These are phyloP conservation scores for Saccharomycodes ludwigii DNA, from an alignment of 805 yeast genomes.

Conservation along the genomic window DNA sequence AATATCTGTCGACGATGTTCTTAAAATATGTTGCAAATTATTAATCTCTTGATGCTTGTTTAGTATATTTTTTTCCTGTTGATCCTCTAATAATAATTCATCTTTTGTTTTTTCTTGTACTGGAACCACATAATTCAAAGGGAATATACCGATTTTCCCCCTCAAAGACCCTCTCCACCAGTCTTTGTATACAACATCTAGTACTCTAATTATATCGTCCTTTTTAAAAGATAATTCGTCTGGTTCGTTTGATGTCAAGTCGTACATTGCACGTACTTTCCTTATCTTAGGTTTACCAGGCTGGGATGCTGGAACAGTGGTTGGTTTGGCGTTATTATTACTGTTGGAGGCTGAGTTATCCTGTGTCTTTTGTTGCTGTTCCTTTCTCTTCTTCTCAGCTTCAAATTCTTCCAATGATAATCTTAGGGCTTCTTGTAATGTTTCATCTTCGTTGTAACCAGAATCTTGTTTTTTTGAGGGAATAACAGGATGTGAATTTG, in stretches of 20 bases:
- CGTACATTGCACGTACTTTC: slow-evolving; percentile 77
- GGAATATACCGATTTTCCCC: slow-evolving; percentile 81
- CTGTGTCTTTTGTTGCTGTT: slow-evolving; percentile 11
- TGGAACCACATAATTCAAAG: slow-evolving; percentile 81
- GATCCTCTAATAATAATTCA: slow-evolving; percentile 40
- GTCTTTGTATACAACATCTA: slow-evolving; percentile 80
- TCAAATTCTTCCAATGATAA: slow-evolving; percentile 52
- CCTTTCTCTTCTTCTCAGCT: slow-evolving; percentile 27
- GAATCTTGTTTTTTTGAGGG: slow-evolving; percentile 40
- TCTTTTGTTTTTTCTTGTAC: slow-evolving; percentile 51
- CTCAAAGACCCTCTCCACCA: slow-evolving; percentile 90
- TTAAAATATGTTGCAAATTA: slow-evolving; percentile 30
- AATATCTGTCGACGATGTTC: slow-evolving; percentile 18
- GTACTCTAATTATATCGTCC: slow-evolving; percentile 79
- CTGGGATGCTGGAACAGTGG: slow-evolving; percentile 7
- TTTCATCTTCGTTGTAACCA: slow-evolving; percentile 58
- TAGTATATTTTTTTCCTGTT: slow-evolving; percentile 41
- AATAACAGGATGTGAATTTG: slow-evolving; percentile 33
- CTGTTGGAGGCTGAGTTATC: slow-evolving; percentile 8
- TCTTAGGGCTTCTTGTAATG: slow-evolving; percentile 62
- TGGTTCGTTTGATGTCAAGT: slow-evolving; percentile 61
- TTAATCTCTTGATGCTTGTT: slow-evolving; percentile 53
- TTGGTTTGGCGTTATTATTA: slow-evolving; percentile 8
- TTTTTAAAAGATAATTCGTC: slow-evolving; percentile 80
- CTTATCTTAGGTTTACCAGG: slow-evolving; percentile 28